phyloP scores from a whole-genome alignment of 1,284 basidiomycete genomes.

The Heliocybe sulcata region DNA sequence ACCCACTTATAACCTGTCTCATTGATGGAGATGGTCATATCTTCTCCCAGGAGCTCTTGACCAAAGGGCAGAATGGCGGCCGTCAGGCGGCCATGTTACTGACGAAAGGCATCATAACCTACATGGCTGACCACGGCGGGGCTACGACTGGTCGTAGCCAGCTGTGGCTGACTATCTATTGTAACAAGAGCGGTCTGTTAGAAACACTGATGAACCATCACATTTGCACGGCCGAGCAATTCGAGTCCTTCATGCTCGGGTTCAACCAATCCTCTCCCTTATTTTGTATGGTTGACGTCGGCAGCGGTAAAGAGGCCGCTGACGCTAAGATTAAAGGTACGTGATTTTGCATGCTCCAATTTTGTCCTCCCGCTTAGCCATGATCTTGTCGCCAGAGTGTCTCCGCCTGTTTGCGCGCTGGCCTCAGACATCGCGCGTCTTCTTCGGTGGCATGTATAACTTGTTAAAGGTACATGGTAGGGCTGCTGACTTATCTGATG shows the following conservation, averaged over 20 bases:
- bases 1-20: slow-evolving; percentile 31
- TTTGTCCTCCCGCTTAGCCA: not conserved
- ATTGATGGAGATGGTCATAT: slow-evolving; percentile 45
- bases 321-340: slow-evolving; percentile 50
- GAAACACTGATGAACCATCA: slow-evolving; percentile 28
- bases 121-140: slow-evolving; percentile 20
- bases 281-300: slow-evolving; percentile 49
- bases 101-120: slow-evolving; percentile 30
- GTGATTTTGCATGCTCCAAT: not conserved
- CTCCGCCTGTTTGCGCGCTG: slow-evolving; percentile 37
- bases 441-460: slow-evolving; percentile 30
- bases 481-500: slow-evolving; percentile 5
- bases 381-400: slow-evolving; percentile 23
- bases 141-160: slow-evolving; percentile 23
- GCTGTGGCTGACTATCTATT: slow-evolving; percentile 36
- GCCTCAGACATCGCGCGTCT: slow-evolving; percentile 34
- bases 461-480: slow-evolving; percentile 10
- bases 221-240: slow-evolving; percentile 30
- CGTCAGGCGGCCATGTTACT: slow-evolving; percentile 34
- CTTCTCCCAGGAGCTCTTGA: slow-evolving; percentile 31
- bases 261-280: slow-evolving; percentile 39
- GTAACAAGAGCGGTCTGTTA: slow-evolving; percentile 35
- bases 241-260: slow-evolving; percentile 36
- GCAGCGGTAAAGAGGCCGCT: slow-evolving; percentile 45
- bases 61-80: slow-evolving; percentile 30